Conservation (phyloP, 2,329 filamentous ascomycete species). For the Hypoxylon sp. region DNA sequence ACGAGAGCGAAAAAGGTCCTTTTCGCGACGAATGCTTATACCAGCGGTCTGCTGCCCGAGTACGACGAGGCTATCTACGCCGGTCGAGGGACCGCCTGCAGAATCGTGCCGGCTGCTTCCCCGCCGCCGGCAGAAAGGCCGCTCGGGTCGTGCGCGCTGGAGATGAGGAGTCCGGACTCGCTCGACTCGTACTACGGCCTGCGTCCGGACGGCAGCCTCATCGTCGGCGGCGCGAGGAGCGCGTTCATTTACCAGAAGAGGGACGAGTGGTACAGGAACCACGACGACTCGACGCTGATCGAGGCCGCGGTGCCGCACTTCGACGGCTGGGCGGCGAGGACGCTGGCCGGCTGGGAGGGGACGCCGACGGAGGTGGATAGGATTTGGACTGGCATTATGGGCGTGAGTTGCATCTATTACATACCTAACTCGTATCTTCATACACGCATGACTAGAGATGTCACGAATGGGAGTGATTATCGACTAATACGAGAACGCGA, state of each 20-base stretch:
- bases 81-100: constrained; percentile 60
- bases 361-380: constrained; percentile 52
- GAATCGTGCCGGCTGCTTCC: constrained; percentile 26
- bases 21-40: constrained; percentile 77
- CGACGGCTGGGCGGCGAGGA: constrained; percentile 61
- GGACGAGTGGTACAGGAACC: constrained; percentile 60
- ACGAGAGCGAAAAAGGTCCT: constrained; percentile 68
- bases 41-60: constrained; percentile 68
- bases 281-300: constrained; percentile 61
- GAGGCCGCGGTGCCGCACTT: constrained; percentile 59
- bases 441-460: neutral
- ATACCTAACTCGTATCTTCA: too few species aligned
- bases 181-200: constrained; percentile 46
- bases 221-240: constrained; percentile 54
- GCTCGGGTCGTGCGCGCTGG: constrained; percentile 21
- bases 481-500: constrained; percentile 1
- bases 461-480: neutral
- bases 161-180: constrained; percentile 29
- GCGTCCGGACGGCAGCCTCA: constrained; percentile 58
- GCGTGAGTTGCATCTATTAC: constrained; percentile 36
- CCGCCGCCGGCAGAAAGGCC: neutral
- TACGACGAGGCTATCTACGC: constrained; percentile 73
- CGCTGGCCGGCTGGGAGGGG: constrained; percentile 63
- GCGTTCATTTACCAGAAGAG: constrained; percentile 50
- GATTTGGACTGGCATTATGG: constrained; percentile 54